Percentiles rank a stretch among this genome's conserved stretches.
These are phyloP conservation scores for Pseudozyma sp. DNA, from an alignment of 1,284 basidiomycete species.

Conservation along the genomic window DNA sequence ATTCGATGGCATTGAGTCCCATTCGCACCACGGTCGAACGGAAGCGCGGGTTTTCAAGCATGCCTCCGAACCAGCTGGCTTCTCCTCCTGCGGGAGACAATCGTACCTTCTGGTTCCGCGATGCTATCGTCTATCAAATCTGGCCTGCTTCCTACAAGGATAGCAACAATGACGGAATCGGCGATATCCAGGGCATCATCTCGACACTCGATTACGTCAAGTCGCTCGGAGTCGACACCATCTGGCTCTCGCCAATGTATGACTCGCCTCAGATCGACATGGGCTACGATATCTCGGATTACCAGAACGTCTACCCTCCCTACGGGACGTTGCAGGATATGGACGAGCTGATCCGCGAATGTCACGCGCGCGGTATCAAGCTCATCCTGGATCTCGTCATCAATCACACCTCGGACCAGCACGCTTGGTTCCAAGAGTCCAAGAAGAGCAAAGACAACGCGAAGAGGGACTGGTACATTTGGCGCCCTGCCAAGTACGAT, in stretches of 20 bases:
- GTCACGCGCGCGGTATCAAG: slow-evolving; percentile 79
- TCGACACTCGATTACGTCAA: slow-evolving; percentile 78
- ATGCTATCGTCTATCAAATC: slow-evolving; percentile 70
- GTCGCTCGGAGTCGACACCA: slow-evolving; percentile 77
- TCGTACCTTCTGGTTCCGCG: slow-evolving; percentile 33
- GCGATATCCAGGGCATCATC: slow-evolving; percentile 79
- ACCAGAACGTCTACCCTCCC: slow-evolving; percentile 77
- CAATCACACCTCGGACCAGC: slow-evolving; percentile 78
- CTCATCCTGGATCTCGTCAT: slow-evolving; percentile 83
- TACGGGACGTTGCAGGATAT: slow-evolving; percentile 80
- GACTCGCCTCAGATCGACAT: slow-evolving; percentile 78
- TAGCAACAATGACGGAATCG: slow-evolving; percentile 79
- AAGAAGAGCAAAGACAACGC: slow-evolving; percentile 74
- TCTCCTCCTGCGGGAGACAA: not conserved
- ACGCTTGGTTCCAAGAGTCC: slow-evolving; percentile 78
- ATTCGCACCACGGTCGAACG: too few species aligned
- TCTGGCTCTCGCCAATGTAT: slow-evolving; percentile 82
- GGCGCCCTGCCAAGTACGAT: slow-evolving; percentile 76
- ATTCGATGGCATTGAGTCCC: too few species aligned
- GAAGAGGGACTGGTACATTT: slow-evolving; percentile 81
- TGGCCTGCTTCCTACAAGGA: slow-evolving; percentile 81
- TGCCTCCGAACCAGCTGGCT: slow-evolving; percentile 6
- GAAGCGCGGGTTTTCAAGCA: not conserved
- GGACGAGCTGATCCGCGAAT: slow-evolving; percentile 75
- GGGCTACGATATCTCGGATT: slow-evolving; percentile 75